Base-by-base conservation (phyloP, 208 protist species). In the Leptomonas seymouri region DNA sequence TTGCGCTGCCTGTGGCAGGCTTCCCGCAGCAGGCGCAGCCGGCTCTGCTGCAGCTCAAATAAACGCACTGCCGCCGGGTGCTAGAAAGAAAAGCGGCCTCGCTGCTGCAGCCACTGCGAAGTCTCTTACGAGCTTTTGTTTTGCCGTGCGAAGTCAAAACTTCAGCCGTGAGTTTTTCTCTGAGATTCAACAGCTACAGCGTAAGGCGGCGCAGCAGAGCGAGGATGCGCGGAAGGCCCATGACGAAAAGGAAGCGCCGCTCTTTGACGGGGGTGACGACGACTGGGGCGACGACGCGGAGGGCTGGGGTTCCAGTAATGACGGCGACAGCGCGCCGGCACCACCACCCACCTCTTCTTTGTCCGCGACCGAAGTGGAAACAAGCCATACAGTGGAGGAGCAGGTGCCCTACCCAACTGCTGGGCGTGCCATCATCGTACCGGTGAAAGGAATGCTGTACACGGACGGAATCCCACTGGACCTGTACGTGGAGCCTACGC, bases 131-230 rank as follows among this genome's bases (percentile, higher is more conserved):
- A 87, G 81, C 68, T 89, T 84, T 44, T 94, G 88, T 76, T 96
- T 90, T 66, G 86, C 80, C 5, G 31, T 97, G 51, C 85, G 92
- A 0, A 86, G 80, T 20, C 87, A 94, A 56, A 94, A 94, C 61
- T 94, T 93, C 61, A 97, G 82, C 68, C 49, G 57, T n/a, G 70
- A 76, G 27, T 90, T 88, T 72, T 87, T 77, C 44, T 53, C 49
- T 6, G 62, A 78, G 59, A 30, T 71, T 34, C 60, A 81, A 60
- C 45, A 66, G 54, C 31, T 65, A 45, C 28, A 65, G 41, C 54
- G 46, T 20, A 58, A 20, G 50, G 53, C 46, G 44, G 53, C 42
- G 23, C 69, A 68, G 69, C 49, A 53, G 53, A 69, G 50, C 59
- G 39, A 64, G 25, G 63, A 58, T 16, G 58, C 54, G 42, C 44